Base-by-base conservation (phyloP, 1,284 basidiomycete genomes). In the Stygiomarasmius scandens region DNA sequence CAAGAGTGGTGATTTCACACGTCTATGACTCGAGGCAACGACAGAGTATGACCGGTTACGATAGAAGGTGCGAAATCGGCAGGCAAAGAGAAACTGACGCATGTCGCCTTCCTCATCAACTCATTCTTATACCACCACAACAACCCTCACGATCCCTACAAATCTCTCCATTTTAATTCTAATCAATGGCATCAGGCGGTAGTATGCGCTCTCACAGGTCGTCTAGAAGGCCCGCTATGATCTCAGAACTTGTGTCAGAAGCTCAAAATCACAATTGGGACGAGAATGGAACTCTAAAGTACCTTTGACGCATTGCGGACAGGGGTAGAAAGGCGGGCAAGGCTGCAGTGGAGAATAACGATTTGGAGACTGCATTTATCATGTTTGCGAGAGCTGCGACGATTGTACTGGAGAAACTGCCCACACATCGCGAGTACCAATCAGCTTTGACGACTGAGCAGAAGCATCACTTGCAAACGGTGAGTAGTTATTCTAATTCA, bases 381-480 rank as follows among this genome's bases (percentile, higher is more conserved):
- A 74, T 80, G 58, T 81, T 79, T 59, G 86, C 85, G 3, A 78
- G 76, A 63, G 84, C 85, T 14, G 85, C 85, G 3, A 86, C 84
- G 1, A 75, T 88, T 44, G 84, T 87, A 6, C 76, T 87, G 9
- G 85, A 89, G 69, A 82, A 80, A 63, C 67, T 89, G 25, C 85
- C 84, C 8, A 69, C 70, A 3, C 86, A 88, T 67, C 71, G 71
- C 38, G 82, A 86, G 55, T 86, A 83, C 64, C 64, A 73, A 23
- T 71, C 66, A 2, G 67, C 79, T 25, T 66, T 86, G 57, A 82
- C 61, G 51, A 53, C 67, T 25, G 70, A 74, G 34, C 84, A 86
- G 63, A 71, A 80, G 54, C 67, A 77, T 54, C 86, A 87, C 67
- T 73, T 86, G 36, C 75, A 72, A 12, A 66, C 81, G 76, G 84